Evolutionary conservation across 805 yeast genomes (phyloP).

Genomic region (Metschnikowia noctiluminum): DNA sequence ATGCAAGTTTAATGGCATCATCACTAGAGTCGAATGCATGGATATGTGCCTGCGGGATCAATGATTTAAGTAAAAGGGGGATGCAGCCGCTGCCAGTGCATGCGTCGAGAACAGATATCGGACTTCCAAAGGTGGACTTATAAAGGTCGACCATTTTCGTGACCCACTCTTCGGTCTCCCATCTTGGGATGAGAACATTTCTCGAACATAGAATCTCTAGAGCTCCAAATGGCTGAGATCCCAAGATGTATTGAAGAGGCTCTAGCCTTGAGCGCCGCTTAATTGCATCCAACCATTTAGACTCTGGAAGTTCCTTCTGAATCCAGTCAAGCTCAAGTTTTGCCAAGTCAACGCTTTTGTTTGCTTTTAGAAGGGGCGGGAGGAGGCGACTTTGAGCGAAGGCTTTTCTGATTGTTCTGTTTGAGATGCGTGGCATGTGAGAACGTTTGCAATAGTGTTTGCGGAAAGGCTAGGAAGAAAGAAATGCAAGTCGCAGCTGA

Average conservation of each 20-base stretch:
- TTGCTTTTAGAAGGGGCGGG: conserved; percentile 33
- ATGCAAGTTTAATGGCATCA: conserved; percentile 50
- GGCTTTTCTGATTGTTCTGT: conserved; percentile 28
- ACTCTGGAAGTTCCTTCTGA: conserved; percentile 47
- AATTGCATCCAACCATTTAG: conserved; percentile 52
- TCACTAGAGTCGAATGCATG: conserved; percentile 56
- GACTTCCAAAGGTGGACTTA: background rate
- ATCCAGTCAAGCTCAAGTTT: conserved; percentile 65
- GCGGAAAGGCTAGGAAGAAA: too few species aligned
- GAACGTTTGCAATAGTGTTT: too few species aligned
- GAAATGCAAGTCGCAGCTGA: background rate
- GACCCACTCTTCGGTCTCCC: conserved; percentile 96
- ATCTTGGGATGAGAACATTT: conserved; percentile 82
- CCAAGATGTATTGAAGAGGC: conserved; percentile 84
- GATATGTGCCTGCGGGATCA: conserved; percentile 22
- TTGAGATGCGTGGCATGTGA: conserved; percentile 33
- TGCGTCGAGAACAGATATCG: conserved; percentile 14
- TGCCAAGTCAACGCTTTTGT: conserved; percentile 39
- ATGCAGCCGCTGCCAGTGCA: conserved; percentile 62
- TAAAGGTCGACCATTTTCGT: conserved; percentile 31
- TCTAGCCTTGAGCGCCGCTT: conserved; percentile 45
- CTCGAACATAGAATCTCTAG: conserved; percentile 56
- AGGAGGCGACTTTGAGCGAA: conserved; percentile 23
- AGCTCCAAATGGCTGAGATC: conserved; percentile 81
- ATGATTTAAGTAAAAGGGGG: conserved; percentile 46